Base-by-base conservation (phyloP, 192 early-diverging fungal genomes). In the Polychytrium aggregatum region DNA sequence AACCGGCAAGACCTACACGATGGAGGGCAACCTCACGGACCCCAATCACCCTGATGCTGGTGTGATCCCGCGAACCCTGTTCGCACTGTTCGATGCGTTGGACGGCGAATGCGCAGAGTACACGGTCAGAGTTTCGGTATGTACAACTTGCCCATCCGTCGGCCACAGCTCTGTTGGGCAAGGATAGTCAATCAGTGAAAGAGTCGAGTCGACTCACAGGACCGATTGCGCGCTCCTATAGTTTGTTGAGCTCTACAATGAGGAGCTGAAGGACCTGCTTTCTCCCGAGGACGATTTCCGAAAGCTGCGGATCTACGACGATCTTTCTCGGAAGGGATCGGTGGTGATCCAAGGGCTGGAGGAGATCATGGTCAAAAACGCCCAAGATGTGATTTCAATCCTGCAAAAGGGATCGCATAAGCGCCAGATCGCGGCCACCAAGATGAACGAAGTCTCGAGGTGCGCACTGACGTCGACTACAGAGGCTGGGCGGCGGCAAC, bases 1-100 rank as follows among this genome's bases (percentile, higher is more conserved):
- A 36, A 88, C 90, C 0, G 94, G 94, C 50, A 98, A 98, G 69
- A 96, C 95, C 35, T 81, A 60, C 55, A 95, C 94, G 1, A 98
- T 98, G 92, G 89, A 98, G 53, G 90, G 92, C 18, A 81, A 93
- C 48, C 61, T 92, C 14, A 67, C 70, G 0, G 53, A 71, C 21
- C 60, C 54, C 25, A 46, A 70, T 41, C 65, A 68, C 44, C 48
- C 51, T 22, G 57, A 72, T 48, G 88, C 90, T 5, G 94, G 92
- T 14, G 83, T 98, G 26, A 94, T 98, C 45, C 94, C 92, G 0
- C 79, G 94, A 44, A 79, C 86, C 0, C 70, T 98, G 20, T 68
- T 82, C 54, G 57, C 71, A 10, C 65, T 98, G 20, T 98, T 94
- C 69, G 76, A 81, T 2, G 60, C 55, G 2, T 57, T 96, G 13